Conservation (phyloP, 352 stramenopile species). For the Halophytophthora batemanensis region DNA sequence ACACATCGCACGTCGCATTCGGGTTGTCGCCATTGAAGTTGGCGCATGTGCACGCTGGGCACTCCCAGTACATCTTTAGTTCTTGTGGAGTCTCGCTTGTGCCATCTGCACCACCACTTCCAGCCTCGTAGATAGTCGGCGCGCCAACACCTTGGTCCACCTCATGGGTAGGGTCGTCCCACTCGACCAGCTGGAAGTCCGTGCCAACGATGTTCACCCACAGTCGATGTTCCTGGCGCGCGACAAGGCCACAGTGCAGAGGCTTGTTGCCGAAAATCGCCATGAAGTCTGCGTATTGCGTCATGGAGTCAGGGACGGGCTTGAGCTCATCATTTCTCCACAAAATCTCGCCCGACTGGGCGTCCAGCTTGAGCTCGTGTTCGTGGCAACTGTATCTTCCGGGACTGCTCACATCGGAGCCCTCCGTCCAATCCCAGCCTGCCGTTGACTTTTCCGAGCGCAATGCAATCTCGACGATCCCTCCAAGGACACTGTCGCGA, state of each 20-base stretch:
- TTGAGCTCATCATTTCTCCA: slow-evolving; percentile 91
- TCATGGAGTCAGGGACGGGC: slow-evolving; percentile 90
- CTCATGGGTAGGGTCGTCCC: slow-evolving; percentile 75
- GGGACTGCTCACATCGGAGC: slow-evolving; percentile 37
- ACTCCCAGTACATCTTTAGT: slow-evolving; percentile 89
- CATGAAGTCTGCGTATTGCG: slow-evolving; percentile 85
- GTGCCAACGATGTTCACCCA: slow-evolving; percentile 90
- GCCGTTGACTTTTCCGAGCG: slow-evolving; percentile 54
- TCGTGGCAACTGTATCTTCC: slow-evolving; percentile 70
- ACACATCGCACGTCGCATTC: slow-evolving; percentile 75
- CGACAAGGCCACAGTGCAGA: slow-evolving; percentile 85
- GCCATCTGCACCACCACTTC: slow-evolving; percentile 4
- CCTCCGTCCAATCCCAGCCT: slow-evolving; percentile 67
- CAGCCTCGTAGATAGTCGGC: slow-evolving; percentile 44
- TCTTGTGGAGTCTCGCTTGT: slow-evolving; percentile 31
- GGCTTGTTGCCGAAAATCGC: slow-evolving; percentile 81
- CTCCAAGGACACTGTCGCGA: slow-evolving; percentile 45
- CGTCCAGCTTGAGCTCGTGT: slow-evolving; percentile 84
- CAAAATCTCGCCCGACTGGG: slow-evolving; percentile 85
- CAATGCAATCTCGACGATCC: slow-evolving; percentile 75
- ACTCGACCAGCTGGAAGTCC: slow-evolving; percentile 86
- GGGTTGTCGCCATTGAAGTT: slow-evolving; percentile 87
- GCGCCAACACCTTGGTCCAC: slow-evolving; percentile 81
- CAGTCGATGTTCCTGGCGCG: slow-evolving; percentile 77
- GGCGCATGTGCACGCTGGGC: slow-evolving; percentile 73